These are phyloP conservation scores for Paramecium biaurelia DNA, from an alignment of 73 alveolate genomes.

Conservation along the genomic window DNA sequence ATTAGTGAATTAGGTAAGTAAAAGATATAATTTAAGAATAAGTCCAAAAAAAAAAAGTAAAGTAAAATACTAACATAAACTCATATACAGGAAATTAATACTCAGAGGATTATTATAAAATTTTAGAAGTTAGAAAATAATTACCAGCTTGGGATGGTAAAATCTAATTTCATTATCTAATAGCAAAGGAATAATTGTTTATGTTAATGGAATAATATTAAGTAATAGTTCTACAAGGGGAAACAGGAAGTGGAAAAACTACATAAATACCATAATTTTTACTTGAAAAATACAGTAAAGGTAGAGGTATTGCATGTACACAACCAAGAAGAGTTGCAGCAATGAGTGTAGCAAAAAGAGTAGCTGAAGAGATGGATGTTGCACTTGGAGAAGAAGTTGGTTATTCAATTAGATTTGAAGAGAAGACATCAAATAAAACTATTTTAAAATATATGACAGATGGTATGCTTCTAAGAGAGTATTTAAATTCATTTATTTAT, in stretches of 20 bases:
- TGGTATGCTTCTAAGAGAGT: slow-evolving; percentile 87
- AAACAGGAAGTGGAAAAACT: slow-evolving; percentile 99
- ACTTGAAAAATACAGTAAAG: slow-evolving; percentile 65
- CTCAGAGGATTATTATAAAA: slow-evolving; percentile 71
- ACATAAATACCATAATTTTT: slow-evolving; percentile 98
- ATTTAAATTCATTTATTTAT: not conserved
- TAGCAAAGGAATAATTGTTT: slow-evolving; percentile 82
- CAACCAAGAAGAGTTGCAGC: slow-evolving; percentile 99
- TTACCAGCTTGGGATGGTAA: slow-evolving; percentile 94
- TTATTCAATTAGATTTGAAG: slow-evolving; percentile 99
- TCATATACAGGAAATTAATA: slow-evolving; percentile 71
- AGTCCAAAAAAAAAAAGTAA: not conserved
- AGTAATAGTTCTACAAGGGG: slow-evolving; percentile 96
- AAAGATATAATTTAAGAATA: not conserved
- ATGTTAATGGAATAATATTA: slow-evolving; percentile 83
- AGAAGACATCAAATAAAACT: slow-evolving; percentile 88
- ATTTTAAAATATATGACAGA: slow-evolving; percentile 97
- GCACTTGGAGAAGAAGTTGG: slow-evolving; percentile 99
- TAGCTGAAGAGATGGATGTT: slow-evolving; percentile 98
- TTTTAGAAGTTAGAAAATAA: slow-evolving; percentile 84
- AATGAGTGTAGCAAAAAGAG: slow-evolving; percentile 88
- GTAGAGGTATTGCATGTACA: slow-evolving; percentile 92
- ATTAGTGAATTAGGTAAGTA: not conserved
- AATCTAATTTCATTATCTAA: not conserved
- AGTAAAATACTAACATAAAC: not conserved